Conservation (phyloP, 306 rosid species). For the Glycine tomentella region DNA sequence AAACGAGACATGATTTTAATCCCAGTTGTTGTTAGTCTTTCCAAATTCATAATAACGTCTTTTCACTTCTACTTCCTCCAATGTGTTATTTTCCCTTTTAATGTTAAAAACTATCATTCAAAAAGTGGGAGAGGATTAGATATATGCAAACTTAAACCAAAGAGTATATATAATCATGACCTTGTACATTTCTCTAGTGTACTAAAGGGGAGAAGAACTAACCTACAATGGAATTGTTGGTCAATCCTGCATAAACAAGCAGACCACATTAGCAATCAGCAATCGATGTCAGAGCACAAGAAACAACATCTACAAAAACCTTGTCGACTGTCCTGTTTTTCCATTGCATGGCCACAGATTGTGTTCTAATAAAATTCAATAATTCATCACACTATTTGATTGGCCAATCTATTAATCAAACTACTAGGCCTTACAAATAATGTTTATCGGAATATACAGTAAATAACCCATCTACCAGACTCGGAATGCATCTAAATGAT, state of each 20-base stretch:
- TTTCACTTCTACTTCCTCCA: neutral
- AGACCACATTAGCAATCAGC: conserved; percentile 21
- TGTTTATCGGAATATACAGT: neutral
- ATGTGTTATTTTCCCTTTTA: too few species aligned
- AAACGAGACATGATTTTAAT: neutral
- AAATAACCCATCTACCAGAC: neutral
- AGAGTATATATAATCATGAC: neutral
- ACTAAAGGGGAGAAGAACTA: conserved; percentile 35
- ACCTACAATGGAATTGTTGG: conserved; percentile 58
- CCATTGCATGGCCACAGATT: conserved; percentile 2
- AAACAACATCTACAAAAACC: conserved; percentile 28
- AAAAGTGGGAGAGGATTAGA: neutral
- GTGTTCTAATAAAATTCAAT: neutral
- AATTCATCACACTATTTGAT: neutral
- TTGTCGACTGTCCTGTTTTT: neutral
- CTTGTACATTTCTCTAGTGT: neutral
- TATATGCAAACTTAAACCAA: neutral
- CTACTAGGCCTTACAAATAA: neutral
- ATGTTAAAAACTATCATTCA: neutral
- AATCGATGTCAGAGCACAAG: conserved; percentile 28
- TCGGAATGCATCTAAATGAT: conserved; percentile 13
- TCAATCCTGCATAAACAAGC: conserved; percentile 55
- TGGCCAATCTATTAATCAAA: neutral
- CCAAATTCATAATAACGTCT: neutral
- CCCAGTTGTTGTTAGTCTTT: neutral